Evolutionary conservation across 192 early-diverging fungal genomes (phyloP).

Genomic region (Lobulomyces angularis): DNA sequence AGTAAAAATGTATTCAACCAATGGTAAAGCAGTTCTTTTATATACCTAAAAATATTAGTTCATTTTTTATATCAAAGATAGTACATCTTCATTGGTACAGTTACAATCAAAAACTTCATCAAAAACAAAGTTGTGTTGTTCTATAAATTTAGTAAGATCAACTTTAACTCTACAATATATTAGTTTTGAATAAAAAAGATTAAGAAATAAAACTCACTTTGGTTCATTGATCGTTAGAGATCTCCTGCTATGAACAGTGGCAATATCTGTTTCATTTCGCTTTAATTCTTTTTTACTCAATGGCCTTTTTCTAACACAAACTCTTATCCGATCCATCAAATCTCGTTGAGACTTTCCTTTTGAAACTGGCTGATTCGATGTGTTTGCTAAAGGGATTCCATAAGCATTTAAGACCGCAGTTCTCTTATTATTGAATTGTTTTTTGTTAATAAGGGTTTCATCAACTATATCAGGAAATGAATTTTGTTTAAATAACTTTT

Average conservation of each 20-base stretch:
- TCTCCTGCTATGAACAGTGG: constrained; percentile 47
- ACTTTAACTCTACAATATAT: constrained; percentile 59
- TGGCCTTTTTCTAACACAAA: constrained; percentile 93
- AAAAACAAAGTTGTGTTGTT: constrained; percentile 87
- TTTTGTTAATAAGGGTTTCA: constrained; percentile 1
- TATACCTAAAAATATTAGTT: constrained; percentile 44
- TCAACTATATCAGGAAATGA: not conserved
- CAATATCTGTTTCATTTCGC: constrained; percentile 75
- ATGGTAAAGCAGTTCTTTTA: constrained; percentile 76
- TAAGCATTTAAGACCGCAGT: constrained; percentile 54
- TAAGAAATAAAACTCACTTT: constrained; percentile 51
- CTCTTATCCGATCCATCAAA: constrained; percentile 78
- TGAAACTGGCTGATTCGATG: constrained; percentile 6
- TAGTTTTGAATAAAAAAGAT: not conserved
- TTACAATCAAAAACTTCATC: constrained; percentile 91
- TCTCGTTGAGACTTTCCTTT: constrained; percentile 15
- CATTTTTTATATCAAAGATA: not conserved
- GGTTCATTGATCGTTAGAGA: constrained; percentile 82
- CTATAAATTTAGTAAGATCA: constrained; percentile 89
- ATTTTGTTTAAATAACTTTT: constrained; percentile 7
- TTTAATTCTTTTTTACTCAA: constrained; percentile 77
- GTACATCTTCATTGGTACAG: constrained; percentile 64
- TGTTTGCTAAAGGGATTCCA: constrained; percentile 41
- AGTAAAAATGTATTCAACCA: constrained; percentile 87
- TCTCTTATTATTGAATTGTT: constrained; percentile 9